phyloP scores from a whole-genome alignment of 768 basidiomycete species.

The Tylopilus subfusipes region DNA sequence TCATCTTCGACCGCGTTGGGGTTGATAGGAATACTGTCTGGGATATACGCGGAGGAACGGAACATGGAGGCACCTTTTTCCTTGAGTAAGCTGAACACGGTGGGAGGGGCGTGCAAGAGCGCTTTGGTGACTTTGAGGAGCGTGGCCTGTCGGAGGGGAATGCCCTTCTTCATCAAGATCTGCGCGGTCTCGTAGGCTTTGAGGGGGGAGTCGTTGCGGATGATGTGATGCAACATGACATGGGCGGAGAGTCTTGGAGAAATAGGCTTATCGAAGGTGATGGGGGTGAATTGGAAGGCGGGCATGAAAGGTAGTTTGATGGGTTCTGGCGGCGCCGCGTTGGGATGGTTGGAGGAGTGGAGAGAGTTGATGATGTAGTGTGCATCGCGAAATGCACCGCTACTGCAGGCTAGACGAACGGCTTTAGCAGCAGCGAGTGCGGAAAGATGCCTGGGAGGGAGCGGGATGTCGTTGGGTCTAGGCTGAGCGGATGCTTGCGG shows the following conservation, averaged over 20 bases:
- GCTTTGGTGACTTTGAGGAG: conserved; percentile 39
- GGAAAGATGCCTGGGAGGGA: background rate
- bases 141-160: conserved; percentile 47
- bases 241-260: conserved; percentile 63
- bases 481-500: conserved; percentile 6
- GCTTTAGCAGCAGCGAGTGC: conserved; percentile 48
- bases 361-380: conserved; percentile 58
- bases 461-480: background rate
- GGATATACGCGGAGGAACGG: conserved; percentile 10
- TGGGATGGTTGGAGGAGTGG: conserved; percentile 34
- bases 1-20: conserved; percentile 36
- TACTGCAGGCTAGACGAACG: conserved; percentile 43
- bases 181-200: conserved; percentile 50
- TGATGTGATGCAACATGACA: conserved; percentile 58
- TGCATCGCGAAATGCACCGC: conserved; percentile 47
- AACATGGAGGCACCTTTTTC: conserved; percentile 17
- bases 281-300: conserved; percentile 35
- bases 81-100: conserved; percentile 19
- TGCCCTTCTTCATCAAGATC: conserved; percentile 51
- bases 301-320: conserved; percentile 25
- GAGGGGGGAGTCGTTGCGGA: conserved; percentile 47
- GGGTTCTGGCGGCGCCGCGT: background rate
- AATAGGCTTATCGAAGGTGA: conserved; percentile 47
- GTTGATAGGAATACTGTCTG: conserved; percentile 29
- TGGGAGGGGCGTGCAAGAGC: conserved; percentile 22